Evolutionary conservation across 768 basidiomycete genomes (phyloP).

Genomic region (Tulasnella sp.): DNA sequence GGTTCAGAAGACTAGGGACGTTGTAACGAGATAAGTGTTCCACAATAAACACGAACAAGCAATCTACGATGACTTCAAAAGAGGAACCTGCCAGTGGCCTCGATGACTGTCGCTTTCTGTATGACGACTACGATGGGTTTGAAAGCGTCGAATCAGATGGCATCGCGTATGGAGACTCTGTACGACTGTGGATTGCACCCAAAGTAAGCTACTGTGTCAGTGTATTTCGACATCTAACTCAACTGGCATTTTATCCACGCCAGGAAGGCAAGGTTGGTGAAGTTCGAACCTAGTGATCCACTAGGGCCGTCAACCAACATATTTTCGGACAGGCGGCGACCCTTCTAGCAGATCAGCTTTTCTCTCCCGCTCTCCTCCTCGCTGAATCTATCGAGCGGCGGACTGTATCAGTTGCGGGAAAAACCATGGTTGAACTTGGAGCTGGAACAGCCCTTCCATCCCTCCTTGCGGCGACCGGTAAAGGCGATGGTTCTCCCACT

Average conservation of each 20-base stretch:
- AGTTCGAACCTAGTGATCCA: neutral
- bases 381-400: constrained; percentile 57
- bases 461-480: constrained; percentile 40
- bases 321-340: constrained; percentile 52
- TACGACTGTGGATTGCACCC: constrained; percentile 15
- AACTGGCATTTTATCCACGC: neutral
- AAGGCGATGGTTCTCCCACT: constrained; percentile 31
- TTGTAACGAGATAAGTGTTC: too few species aligned
- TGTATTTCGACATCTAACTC: neutral
- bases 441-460: constrained; percentile 63
- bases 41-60: neutral
- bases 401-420: constrained; percentile 37
- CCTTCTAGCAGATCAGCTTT: constrained; percentile 63
- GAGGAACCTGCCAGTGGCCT: neutral
- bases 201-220: neutral
- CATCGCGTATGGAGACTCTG: constrained; percentile 13
- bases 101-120: constrained; percentile 2
- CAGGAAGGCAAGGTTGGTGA: constrained; percentile 12
- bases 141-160: neutral
- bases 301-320: neutral
- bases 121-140: neutral
- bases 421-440: constrained; percentile 49
- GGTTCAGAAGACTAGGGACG: too few species aligned
- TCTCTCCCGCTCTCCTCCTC: constrained; percentile 59
- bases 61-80: neutral